Evolutionary conservation across 768 basidiomycete species (phyloP).

Genomic region (Mycena amicta): DNA sequence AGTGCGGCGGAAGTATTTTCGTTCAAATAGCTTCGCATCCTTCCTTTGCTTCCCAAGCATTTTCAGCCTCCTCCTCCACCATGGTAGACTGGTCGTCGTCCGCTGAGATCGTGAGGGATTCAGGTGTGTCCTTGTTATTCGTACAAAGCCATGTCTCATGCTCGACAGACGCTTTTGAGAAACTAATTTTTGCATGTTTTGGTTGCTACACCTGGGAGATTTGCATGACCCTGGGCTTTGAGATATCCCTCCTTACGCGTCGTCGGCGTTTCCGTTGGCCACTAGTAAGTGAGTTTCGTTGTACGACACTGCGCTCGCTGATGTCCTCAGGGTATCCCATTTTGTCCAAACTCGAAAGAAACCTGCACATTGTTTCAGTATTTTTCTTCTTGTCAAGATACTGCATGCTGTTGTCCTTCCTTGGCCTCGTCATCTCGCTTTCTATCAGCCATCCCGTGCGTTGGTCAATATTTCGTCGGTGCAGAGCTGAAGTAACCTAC

Average conservation of each 20-base stretch:
- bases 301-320: not conserved
- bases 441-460: not conserved
- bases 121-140: constrained; percentile 32
- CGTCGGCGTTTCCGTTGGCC: constrained; percentile 69
- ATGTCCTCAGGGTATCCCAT: no score
- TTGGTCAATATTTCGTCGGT: not conserved
- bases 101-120: constrained; percentile 45
- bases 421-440: constrained; percentile 43
- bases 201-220: constrained; percentile 74
- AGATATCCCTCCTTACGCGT: constrained; percentile 63
- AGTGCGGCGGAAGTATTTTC: constrained; percentile 7
- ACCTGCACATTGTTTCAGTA: constrained; percentile 30
- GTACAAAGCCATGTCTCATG: not conserved
- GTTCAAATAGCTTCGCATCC: constrained; percentile 5
- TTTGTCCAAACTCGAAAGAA: no score
- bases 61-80: not conserved
- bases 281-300: constrained; percentile 49
- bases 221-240: constrained; percentile 63
- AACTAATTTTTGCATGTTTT: constrained; percentile 63
- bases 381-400: constrained; percentile 75
- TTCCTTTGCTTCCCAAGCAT: not conserved
- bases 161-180: constrained; percentile 54
- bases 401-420: constrained; percentile 66
- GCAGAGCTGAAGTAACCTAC: not conserved
- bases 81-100: constrained; percentile 58